Evolutionary conservation across 768 basidiomycete genomes (phyloP), one percentile per base, ranked within the genome.

Genomic region (Rickenella mellea): DNA sequence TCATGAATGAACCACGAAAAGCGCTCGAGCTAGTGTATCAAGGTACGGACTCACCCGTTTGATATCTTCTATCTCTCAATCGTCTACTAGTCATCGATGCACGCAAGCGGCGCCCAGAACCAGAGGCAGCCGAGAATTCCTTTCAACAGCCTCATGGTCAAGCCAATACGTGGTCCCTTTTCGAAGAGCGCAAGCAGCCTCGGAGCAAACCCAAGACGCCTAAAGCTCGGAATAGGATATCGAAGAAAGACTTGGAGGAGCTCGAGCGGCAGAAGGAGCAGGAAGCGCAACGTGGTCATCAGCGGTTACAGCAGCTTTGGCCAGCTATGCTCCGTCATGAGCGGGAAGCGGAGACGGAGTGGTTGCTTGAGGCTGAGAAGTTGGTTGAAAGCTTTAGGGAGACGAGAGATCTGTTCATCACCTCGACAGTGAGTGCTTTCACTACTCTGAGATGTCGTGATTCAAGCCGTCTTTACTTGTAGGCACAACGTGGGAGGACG

Each of bases 311-410:
- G 48, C 78, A 82, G 24, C 58, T 86, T 1, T 83, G 81, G 83
- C 64, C 64, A 4, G 64, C 51, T 12, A 75, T 79, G 69, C 57
- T 73, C 27, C 57, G 55, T 9, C 59, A 57, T 5, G 67, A 58
- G 7, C 57, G 64, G 1, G 73, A 74, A 11, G 74, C 77, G 4
- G 67, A 75, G 43, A 68, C 74, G 39, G 75, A 82, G 51, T 97
- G 92, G 85, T 63, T 94, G 49, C 55, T 81, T 22, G 80, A 89
- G 51, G 89, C 90, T 0, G 87, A 89, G 55, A 83, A 77, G 51
- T 66, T 99, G 35, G 73, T 96, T 3, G 92, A 96, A 46, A 80
- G 76, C 57, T 97, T 92, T 63, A 68, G 94, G 40, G 83, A 91
- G 64, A 92, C 92, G 1, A 73, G 81, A 47, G 76, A 80, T 47